Percentiles rank a stretch among this genome's conserved stretches.
Conservation (phyloP, 225 moss, liverwort and hornwort genomes). For the Takakia lepidozioides region DNA sequence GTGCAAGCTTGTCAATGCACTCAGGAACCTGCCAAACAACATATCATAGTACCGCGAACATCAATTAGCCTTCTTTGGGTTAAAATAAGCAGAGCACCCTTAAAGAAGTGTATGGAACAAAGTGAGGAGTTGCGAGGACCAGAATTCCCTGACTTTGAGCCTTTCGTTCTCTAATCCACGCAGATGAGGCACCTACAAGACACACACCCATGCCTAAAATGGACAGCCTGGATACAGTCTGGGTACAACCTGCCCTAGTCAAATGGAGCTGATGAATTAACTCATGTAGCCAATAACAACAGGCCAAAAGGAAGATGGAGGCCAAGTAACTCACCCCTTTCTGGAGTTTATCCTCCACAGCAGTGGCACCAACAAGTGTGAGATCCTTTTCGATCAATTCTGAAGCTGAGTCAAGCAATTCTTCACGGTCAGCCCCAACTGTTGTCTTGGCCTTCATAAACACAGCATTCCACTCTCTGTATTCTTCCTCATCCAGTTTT, state of each 20-base stretch:
- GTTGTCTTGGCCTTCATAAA: conserved; percentile 86
- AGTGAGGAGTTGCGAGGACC: not conserved
- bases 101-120: no score
- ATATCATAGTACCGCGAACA: not conserved
- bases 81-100: no score
- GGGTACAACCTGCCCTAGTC: no score
- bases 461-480: conserved; percentile 60
- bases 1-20: conserved; percentile 56
- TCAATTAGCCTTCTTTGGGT: no score
- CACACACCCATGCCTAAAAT: not conserved
- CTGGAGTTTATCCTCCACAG: conserved; percentile 69
- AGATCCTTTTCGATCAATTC: conserved; percentile 63
- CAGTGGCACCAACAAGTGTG: conserved; percentile 55
- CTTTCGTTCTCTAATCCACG: no score
- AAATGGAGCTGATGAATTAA: no score
- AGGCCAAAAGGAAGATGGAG: not conserved
- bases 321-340: conserved; percentile 37
- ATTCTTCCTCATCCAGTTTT: conserved; percentile 70
- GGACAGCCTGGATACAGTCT: no score
- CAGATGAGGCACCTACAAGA: not conserved
- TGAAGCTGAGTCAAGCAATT: conserved; percentile 64
- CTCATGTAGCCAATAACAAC: no score
- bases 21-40: conserved; percentile 43
- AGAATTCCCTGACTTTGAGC: not conserved
- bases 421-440: conserved; percentile 78